Evolutionary conservation across 805 yeast genomes (phyloP).

Genomic region (Metschnikowia arizonensis): DNA sequence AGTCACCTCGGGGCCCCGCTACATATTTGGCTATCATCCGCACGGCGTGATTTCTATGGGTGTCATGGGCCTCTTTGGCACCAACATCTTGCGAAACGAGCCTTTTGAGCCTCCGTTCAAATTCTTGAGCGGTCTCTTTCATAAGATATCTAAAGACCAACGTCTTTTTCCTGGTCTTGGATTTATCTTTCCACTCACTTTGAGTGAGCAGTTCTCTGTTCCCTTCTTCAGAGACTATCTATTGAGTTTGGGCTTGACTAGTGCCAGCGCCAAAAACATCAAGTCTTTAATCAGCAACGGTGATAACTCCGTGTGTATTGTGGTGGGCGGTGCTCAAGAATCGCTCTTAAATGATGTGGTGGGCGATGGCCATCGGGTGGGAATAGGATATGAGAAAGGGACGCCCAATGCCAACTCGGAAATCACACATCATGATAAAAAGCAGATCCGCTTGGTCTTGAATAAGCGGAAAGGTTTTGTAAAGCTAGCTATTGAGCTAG

Average conservation of each 20-base stretch:
- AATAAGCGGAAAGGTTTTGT: conserved; percentile 84
- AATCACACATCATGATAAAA: conserved; percentile 36
- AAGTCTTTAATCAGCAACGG: conserved; percentile 54
- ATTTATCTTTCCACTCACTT: conserved; percentile 68
- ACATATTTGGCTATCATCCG: conserved; percentile 92
- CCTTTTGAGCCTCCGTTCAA: conserved; percentile 36
- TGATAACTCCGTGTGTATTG: conserved; percentile 78
- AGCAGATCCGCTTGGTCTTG: conserved; percentile 62
- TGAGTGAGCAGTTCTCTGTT: conserved; percentile 74
- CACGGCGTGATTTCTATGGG: conserved; percentile 96
- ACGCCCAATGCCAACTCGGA: neutral
- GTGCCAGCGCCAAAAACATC: conserved; percentile 76
- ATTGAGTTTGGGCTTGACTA: conserved; percentile 73
- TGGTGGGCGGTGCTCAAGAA: conserved; percentile 95
- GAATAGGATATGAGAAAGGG: conserved; percentile 27
- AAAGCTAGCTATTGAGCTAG: conserved; percentile 75
- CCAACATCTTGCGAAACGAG: conserved; percentile 45
- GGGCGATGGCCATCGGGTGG: conserved; percentile 29
- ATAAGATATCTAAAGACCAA: conserved; percentile 69
- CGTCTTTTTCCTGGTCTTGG: conserved; percentile 77
- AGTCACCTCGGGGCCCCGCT: conserved; percentile 59
- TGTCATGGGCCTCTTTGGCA: conserved; percentile 76
- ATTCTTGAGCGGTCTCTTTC: conserved; percentile 35
- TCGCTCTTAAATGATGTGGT: conserved; percentile 53
- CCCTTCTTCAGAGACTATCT: conserved; percentile 89